Evolutionary conservation across 768 basidiomycete genomes (phyloP).

Genomic region (Boletales sp.): DNA sequence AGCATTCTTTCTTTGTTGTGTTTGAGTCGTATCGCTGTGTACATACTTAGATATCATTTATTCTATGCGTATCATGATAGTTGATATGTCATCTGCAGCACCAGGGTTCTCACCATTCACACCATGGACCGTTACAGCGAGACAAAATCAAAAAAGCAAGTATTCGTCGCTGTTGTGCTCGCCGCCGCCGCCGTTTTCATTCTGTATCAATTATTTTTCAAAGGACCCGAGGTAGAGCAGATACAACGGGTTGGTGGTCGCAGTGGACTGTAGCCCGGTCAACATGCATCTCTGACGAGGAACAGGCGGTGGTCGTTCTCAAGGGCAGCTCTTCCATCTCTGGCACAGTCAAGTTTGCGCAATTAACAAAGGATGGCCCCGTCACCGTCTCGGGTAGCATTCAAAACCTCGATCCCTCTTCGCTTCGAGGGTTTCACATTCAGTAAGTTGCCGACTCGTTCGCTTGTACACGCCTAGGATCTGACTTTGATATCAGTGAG

Average conservation of each 20-base stretch:
- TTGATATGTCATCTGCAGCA: too few species aligned
- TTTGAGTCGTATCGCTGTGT: slow-evolving; percentile 24
- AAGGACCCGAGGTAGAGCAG: slow-evolving; percentile 11
- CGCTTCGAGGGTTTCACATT: slow-evolving; percentile 73
- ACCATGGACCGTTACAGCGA: slow-evolving; percentile 21
- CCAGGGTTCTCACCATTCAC: too few species aligned
- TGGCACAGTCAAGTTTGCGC: slow-evolving; percentile 67
- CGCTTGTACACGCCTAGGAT: background rate
- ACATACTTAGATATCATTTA: slow-evolving; percentile 27
- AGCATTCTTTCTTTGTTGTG: slow-evolving; percentile 15
- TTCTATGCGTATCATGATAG: slow-evolving; percentile 19
- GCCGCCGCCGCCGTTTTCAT: slow-evolving; percentile 14
- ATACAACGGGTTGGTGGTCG: slow-evolving; percentile 19
- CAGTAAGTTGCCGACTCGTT: slow-evolving; percentile 48
- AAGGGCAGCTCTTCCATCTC: slow-evolving; percentile 55
- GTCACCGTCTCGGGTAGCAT: slow-evolving; percentile 65
- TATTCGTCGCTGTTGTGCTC: slow-evolving; percentile 13
- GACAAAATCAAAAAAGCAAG: slow-evolving; percentile 19
- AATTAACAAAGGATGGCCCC: slow-evolving; percentile 44
- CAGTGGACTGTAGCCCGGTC: background rate
- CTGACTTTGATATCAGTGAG: slow-evolving; percentile 11
- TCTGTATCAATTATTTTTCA: slow-evolving; percentile 19
- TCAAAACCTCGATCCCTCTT: slow-evolving; percentile 52
- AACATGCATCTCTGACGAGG: background rate
- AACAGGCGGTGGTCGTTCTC: slow-evolving; percentile 58